Conservation (phyloP, 805 yeast genomes). For the Saccharomycopsis selenospora region DNA sequence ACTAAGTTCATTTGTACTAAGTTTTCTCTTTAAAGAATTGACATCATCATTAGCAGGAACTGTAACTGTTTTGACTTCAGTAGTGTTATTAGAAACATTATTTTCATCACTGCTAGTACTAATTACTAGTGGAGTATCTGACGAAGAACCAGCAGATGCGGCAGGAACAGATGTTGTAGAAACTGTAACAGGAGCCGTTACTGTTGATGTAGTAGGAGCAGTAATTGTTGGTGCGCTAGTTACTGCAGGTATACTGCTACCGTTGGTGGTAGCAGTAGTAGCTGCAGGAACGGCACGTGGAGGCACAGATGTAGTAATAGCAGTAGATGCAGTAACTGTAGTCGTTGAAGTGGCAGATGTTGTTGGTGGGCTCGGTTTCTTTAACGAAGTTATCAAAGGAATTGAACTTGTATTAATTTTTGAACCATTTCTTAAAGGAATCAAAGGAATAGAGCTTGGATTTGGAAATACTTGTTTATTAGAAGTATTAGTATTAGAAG, state of each 20-base stretch:
- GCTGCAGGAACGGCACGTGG: background rate
- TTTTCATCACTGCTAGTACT: background rate
- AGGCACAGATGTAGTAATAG: background rate
- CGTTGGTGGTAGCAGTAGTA: background rate
- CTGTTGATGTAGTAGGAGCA: background rate
- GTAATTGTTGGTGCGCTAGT: background rate
- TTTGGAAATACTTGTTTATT: conserved; percentile 11
- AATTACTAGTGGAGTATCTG: background rate
- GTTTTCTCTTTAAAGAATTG: background rate
- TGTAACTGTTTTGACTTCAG: no score
- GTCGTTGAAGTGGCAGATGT: background rate
- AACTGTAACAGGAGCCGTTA: background rate
- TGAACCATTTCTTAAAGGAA: conserved; percentile 21
- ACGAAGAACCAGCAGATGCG: conserved; percentile 2
- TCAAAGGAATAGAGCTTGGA: conserved; percentile 19
- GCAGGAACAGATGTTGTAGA: background rate
- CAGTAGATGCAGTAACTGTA: background rate
- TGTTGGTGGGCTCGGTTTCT: conserved; percentile 7
- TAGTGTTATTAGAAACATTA: no score
- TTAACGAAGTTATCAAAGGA: background rate
- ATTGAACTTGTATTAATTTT: conserved; percentile 10
- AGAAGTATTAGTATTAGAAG: conserved; percentile 1
- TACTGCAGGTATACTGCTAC: background rate
- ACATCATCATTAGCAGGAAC: no score
- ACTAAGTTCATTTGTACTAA: background rate